These are phyloP conservation scores for Fraxinus velutina DNA, from an alignment of 305 asterid species.

Conservation along the genomic window DNA sequence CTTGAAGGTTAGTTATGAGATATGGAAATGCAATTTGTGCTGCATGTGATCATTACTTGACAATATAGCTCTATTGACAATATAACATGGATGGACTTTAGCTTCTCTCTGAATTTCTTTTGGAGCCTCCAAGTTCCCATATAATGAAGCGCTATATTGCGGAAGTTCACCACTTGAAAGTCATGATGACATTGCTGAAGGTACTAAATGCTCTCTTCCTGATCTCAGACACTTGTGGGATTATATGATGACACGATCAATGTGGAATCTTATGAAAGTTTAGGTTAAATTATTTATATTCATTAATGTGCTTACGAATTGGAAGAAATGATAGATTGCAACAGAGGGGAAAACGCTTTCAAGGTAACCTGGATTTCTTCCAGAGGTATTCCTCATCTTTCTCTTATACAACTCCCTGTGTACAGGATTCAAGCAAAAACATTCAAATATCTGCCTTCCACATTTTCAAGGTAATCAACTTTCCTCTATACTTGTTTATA, in stretches of 20 bases:
- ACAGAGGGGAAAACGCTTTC: not conserved
- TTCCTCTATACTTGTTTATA: not conserved
- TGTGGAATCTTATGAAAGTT: not conserved
- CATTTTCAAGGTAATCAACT: conserved; percentile 72
- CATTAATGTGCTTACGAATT: not conserved
- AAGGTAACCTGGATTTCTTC: not conserved
- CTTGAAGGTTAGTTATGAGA: conserved; percentile 67
- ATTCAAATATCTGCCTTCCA: conserved; percentile 92
- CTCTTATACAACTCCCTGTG: conserved; percentile 18
- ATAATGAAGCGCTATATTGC: conserved; percentile 86
- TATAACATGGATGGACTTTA: conserved; percentile 33
- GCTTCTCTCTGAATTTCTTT: conserved; percentile 91
- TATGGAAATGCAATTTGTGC: conserved; percentile 1
- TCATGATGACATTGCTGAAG: conserved; percentile 92
- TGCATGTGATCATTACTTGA: conserved; percentile 29
- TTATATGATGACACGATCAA: conserved; percentile 10
- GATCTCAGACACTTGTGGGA: conserved; percentile 20
- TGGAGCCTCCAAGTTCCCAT: conserved; percentile 83
- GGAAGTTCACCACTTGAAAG: conserved; percentile 77
- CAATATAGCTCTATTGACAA: conserved; percentile 21
- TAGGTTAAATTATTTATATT: conserved; percentile 2
- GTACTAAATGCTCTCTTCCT: conserved; percentile 37
- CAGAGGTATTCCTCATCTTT: not conserved
- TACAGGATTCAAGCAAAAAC: conserved; percentile 91
- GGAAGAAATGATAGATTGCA: conserved; percentile 6